Evolutionary conservation across 192 early-diverging fungal species (phyloP).

Genomic region (Umbelopsis isabellina): DNA sequence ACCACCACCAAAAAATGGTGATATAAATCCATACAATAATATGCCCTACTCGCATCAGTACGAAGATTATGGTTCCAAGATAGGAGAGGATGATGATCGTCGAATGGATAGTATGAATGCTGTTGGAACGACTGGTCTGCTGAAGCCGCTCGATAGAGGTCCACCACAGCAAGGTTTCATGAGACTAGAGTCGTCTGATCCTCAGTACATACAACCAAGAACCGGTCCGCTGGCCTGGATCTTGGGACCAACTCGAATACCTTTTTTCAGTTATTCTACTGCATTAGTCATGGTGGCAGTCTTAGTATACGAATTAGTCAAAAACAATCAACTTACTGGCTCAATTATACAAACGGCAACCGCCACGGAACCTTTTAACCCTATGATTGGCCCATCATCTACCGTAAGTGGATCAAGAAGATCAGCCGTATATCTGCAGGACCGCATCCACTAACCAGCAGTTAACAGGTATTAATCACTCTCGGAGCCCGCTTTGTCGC

Average conservation of each 20-base stretch:
- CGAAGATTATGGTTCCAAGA: background rate
- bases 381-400: constrained; percentile 78
- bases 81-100: constrained; percentile 17
- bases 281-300: constrained; percentile 47
- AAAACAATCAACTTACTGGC: constrained; percentile 65
- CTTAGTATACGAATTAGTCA: constrained; percentile 53
- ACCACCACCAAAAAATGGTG: background rate
- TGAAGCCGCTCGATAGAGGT: constrained; percentile 14
- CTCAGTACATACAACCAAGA: background rate
- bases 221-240: background rate
- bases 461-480: constrained; percentile 61
- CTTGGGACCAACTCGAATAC: constrained; percentile 27
- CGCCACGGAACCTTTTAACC: constrained; percentile 59
- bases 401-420: constrained; percentile 44
- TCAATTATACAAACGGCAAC: constrained; percentile 47
- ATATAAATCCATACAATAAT: constrained; percentile 13
- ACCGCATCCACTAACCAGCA: background rate
- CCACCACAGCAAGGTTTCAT: constrained; percentile 5
- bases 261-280: constrained; percentile 51
- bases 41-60: background rate
- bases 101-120: constrained; percentile 11
- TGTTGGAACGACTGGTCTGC: constrained; percentile 3
- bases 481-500: constrained; percentile 79
- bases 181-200: constrained; percentile 11
- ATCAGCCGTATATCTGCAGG: background rate